Base-by-base conservation (phyloP, 345 rosid genomes). In the Microcos paniculata region DNA sequence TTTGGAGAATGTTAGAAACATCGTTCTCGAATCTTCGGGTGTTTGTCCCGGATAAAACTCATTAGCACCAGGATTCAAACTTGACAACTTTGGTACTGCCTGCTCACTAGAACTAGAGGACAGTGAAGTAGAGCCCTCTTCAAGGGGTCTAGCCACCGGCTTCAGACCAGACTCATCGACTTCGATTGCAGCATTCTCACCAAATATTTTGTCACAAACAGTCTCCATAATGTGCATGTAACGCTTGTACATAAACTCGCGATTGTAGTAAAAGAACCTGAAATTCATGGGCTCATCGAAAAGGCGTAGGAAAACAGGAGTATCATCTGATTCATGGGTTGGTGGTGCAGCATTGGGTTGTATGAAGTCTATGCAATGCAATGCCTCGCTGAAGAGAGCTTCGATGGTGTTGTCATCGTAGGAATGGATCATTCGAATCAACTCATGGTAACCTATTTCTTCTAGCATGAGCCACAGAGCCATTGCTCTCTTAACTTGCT, bases 1-100 rank as follows among this genome's bases (percentile, higher is more conserved):
- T 23, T 55, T 74, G 1, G 87, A 84, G 76, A 84, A 84, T 4
- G 87, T 81, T 0, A 81, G 24, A 40, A 84, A 81, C 80, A 84
- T 70, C 9, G 73, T 81, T 61, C 81, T 79, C 10, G 40, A 52
- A 30, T 79, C 80, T 40, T 79, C 81, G 0, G 75, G 49, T 2
- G 65, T 52, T 11, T 67, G 77, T 46, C 40, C 35, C 1, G 81
- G 80, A 74, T 45, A 14, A 28, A 72, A 79, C 23, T 68, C 76
- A 0, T 40, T 24, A 3, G 83, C 83, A 21, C 59, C 74, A 24
- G 81, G 76, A 62, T 81, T 74, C 58, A 79, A 30, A 9, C 3
- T 51, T n/a, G 70, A 48, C 57, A 43, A n/a, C 35, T 52, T 64
- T 1, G 45, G 13, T 38, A 62, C 23, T 58, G 6, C 31, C 40